Conservation (phyloP, 805 yeast genomes). For the Schwanniomyces occidentalis region DNA sequence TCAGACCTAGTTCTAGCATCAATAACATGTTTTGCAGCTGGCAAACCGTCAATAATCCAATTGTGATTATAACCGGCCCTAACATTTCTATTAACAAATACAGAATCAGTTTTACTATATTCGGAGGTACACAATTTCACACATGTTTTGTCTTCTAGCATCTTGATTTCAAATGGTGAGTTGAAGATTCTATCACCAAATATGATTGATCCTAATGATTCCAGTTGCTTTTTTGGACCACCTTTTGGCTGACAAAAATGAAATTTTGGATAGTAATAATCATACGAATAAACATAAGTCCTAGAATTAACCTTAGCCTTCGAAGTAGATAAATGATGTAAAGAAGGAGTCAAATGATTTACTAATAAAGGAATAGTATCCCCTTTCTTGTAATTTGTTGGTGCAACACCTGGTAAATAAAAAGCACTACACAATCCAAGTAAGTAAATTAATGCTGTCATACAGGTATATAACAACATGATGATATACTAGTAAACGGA, state of each 20-base stretch:
- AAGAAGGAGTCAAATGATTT: conserved; percentile 85
- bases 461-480: conserved; percentile 14
- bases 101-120: conserved; percentile 66
- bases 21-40: conserved; percentile 68
- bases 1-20: conserved; percentile 60
- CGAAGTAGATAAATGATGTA: conserved; percentile 32
- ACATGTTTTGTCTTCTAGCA: conserved; percentile 76
- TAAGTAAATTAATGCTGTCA: conserved; percentile 19
- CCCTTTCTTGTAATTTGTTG: conserved; percentile 77
- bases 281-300: conserved; percentile 70
- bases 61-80: conserved; percentile 83
- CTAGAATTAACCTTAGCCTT: conserved; percentile 38
- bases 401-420: conserved; percentile 95
- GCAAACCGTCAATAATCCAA: conserved; percentile 94
- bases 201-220: conserved; percentile 86
- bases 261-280: conserved; percentile 79
- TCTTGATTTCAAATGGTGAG: conserved; percentile 80
- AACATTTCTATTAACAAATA: conserved; percentile 76
- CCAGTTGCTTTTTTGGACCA: conserved; percentile 73
- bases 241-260: conserved; percentile 79
- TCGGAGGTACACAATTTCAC: conserved; percentile 58
- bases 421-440: conserved; percentile 49
- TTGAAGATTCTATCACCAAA: conserved; percentile 95
- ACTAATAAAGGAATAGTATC: conserved; percentile 78
- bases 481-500: too few relatives aligned